Base-by-base conservation (phyloP, 176 grass and related monocot species). In the Miscanthus lutarioriparius region DNA sequence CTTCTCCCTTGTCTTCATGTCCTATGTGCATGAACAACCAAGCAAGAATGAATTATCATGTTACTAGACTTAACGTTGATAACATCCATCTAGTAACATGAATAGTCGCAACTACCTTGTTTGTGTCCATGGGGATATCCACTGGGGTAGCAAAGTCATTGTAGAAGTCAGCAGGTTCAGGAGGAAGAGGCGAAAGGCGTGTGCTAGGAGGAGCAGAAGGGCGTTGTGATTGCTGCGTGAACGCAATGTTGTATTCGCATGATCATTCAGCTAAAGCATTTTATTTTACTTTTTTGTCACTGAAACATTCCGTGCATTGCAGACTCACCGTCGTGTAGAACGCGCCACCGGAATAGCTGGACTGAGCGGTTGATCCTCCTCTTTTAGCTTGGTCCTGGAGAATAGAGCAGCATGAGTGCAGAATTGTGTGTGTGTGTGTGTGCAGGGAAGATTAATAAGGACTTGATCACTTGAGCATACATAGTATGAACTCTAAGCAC, bases 141-240 rank as follows among this genome's bases (percentile, higher is more conserved):
- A 94, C 80, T 10, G 89, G 79, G 22, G 92, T 51, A 78, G 66
- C 19, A 10, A 83, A 87, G 36, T 88, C 92, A 75, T 88, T 91
- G 86, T 89, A 85, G 85, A 94, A 94, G 30, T 94, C 89, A 40
- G 84, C 89, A 9, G 89, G 92, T 56, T 94, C 92, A 15, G 89
- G 89, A 61, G 89, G 87, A 83, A 94, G 92, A 43, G 92, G 89
- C 10, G 89, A 87, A 48, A 94, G 92, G 17, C 80, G 86, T 14
- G 86, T 85, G 75, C 71, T 89, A 27, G 92, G 83, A 68, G 88
- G 49, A 75, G 83, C 72, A 88, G 36, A 37, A 37, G 86, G 76
- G 43, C 74, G 80, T 25, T 61, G 56, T 32, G 88, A 83, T 79
- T 90, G 79, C 88, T 86, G 74, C 47, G 44, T 40, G 26, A 61